Evolutionary conservation across 192 early-diverging fungal species (phyloP).

Genomic region (Rhizoclosmatium globosum): DNA sequence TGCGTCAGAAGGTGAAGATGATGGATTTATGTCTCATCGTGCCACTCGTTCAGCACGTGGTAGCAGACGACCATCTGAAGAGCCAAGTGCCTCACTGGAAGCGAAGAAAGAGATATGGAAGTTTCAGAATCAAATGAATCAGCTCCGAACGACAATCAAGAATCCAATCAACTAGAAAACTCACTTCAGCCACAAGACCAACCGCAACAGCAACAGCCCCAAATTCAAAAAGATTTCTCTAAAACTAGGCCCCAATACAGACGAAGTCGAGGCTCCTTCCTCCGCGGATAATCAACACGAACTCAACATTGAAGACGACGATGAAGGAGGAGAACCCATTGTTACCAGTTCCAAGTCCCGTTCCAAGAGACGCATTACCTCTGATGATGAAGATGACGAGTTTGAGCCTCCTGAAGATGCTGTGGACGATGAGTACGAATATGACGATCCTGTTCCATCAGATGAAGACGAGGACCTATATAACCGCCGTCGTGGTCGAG

Average conservation of each 20-base stretch:
- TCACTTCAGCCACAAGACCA: neutral
- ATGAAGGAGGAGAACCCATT: no score
- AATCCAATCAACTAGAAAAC: neutral
- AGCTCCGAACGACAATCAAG: neutral
- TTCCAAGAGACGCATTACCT: neutral
- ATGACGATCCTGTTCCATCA: conserved; percentile 1
- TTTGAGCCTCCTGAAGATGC: conserved; percentile 8
- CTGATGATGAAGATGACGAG: conserved; percentile 20
- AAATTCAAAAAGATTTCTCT: conserved; percentile 17
- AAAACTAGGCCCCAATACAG: conserved; percentile 5
- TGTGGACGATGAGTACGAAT: conserved; percentile 23
- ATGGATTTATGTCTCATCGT: neutral
- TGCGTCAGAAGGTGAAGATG: no score
- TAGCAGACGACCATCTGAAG: neutral
- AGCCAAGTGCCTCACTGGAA: neutral
- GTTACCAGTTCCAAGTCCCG: neutral
- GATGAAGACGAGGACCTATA: conserved; percentile 15
- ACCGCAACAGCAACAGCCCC: conserved; percentile 1
- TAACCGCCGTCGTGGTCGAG: neutral
- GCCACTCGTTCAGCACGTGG: neutral
- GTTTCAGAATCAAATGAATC: neutral
- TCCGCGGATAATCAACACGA: no score
- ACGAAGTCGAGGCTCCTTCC: neutral
- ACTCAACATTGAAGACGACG: no score
- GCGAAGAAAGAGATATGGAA: neutral